These are phyloP conservation scores for Aechmea fasciata DNA, from an alignment of 176 grass and related monocot genomes.

Conservation along the genomic window DNA sequence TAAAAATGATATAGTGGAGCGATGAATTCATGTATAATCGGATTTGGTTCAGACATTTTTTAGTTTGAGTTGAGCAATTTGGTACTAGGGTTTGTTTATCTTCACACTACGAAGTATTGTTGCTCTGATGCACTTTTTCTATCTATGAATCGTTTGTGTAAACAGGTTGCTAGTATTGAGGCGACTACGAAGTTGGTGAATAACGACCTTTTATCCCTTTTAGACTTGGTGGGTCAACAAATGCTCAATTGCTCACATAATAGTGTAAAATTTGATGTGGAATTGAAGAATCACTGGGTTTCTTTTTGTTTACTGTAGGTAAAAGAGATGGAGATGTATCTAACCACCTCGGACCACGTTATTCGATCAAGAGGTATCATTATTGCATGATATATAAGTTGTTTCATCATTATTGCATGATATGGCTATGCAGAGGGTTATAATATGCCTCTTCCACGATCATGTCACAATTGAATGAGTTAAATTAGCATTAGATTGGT, in stretches of 20 bases:
- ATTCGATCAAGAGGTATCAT: constrained; percentile 67
- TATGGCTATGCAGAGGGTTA: neutral
- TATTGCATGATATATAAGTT: neutral
- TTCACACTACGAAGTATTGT: too few relatives aligned
- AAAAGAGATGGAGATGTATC: constrained; percentile 81
- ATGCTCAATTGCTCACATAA: neutral
- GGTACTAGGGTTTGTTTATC: neutral
- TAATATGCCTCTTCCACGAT: neutral
- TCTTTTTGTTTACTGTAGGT: constrained; percentile 45
- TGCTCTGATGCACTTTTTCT: too few relatives aligned
- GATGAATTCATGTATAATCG: neutral
- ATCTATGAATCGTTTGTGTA: neutral
- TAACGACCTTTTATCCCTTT: constrained; percentile 54
- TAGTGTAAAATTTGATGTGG: neutral
- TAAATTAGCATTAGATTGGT: neutral
- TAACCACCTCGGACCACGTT: constrained; percentile 67
- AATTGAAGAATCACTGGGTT: neutral
- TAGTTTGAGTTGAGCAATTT: neutral
- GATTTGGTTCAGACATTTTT: neutral
- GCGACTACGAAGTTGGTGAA: constrained; percentile 53
- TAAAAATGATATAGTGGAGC: neutral
- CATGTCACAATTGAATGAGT: neutral
- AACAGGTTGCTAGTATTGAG: constrained; percentile 49
- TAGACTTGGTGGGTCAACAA: constrained; percentile 49
- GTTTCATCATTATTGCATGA: neutral